These are phyloP conservation scores for Sporothrix schenckii DNA, from an alignment of 2,329 filamentous ascomycete genomes.

Conservation along the genomic window DNA sequence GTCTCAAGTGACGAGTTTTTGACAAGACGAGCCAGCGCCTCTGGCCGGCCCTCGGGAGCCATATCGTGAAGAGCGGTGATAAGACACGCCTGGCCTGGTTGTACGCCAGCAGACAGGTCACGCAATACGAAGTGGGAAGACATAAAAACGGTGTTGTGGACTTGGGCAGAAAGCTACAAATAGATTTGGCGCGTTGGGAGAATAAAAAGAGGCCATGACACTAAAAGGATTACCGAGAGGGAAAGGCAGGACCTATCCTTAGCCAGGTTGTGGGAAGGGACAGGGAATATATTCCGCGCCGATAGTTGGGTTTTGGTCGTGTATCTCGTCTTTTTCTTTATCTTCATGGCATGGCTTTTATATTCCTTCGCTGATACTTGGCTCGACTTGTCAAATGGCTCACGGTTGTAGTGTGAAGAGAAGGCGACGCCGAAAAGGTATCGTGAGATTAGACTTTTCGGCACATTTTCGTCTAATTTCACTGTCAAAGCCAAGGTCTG, in stretches of 20 bases:
- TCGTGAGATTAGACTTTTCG: neutral
- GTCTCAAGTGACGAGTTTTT: conserved; percentile 24
- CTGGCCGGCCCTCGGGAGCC: neutral
- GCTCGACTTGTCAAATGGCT: neutral
- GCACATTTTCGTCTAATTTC: neutral
- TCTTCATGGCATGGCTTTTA: neutral
- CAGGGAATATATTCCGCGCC: neutral
- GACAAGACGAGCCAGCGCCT: neutral
- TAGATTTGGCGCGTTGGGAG: neutral
- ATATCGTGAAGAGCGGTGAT: neutral
- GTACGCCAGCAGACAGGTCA: neutral
- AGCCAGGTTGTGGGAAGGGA: neutral
- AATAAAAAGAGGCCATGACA: neutral
- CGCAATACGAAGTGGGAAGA: too few species aligned
- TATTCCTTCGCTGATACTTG: neutral
- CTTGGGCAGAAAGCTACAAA: neutral
- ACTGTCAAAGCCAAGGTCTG: neutral
- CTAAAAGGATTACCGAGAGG: neutral
- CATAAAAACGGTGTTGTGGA: neutral
- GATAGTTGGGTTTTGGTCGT: neutral
- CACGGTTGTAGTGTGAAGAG: neutral
- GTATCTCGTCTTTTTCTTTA: neutral
- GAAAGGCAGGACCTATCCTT: neutral
- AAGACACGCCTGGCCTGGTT: neutral
- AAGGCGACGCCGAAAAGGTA: neutral